These are phyloP conservation scores for Fusarium multiceps DNA, from an alignment of 2,329 filamentous ascomycete species.

Conservation along the genomic window DNA sequence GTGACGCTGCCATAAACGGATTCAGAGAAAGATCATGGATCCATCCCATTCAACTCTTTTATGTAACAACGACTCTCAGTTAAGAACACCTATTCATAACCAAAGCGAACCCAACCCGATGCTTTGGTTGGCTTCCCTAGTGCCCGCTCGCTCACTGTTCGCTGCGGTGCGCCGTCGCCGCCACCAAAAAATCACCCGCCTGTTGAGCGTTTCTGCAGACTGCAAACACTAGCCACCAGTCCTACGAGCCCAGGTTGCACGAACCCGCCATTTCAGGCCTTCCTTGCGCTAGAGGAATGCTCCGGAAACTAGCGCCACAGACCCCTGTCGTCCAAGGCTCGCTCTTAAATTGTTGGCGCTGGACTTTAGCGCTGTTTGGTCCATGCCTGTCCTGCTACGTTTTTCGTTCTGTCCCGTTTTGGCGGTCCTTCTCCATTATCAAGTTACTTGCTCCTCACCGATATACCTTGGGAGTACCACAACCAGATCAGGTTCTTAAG, in stretches of 20 bases:
- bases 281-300: conserved; percentile 35
- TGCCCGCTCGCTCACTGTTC: conserved; percentile 39
- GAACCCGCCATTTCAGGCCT: conserved; percentile 7
- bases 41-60: background rate
- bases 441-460: conserved; percentile 37
- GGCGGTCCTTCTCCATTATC: conserved; percentile 29
- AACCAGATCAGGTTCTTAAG: conserved; percentile 11
- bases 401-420: conserved; percentile 41
- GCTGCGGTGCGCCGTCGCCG: conserved; percentile 22
- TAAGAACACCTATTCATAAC: background rate
- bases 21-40: background rate
- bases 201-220: conserved; percentile 10
- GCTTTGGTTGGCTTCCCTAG: conserved; percentile 43
- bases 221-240: background rate
- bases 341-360: conserved; percentile 29
- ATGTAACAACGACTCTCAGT: background rate
- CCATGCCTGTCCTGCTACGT: conserved; percentile 30
- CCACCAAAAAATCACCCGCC: conserved; percentile 3
- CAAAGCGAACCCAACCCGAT: conserved; percentile 32
- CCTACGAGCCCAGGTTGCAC: background rate
- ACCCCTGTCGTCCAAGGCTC: conserved; percentile 14
- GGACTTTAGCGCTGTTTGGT: conserved; percentile 27
- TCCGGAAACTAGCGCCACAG: conserved; percentile 22
- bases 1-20: background rate
- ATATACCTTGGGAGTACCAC: conserved; percentile 11